Evolutionary conservation across 148 eudicot genomes (phyloP).

Genomic region (Chenopodium album): DNA sequence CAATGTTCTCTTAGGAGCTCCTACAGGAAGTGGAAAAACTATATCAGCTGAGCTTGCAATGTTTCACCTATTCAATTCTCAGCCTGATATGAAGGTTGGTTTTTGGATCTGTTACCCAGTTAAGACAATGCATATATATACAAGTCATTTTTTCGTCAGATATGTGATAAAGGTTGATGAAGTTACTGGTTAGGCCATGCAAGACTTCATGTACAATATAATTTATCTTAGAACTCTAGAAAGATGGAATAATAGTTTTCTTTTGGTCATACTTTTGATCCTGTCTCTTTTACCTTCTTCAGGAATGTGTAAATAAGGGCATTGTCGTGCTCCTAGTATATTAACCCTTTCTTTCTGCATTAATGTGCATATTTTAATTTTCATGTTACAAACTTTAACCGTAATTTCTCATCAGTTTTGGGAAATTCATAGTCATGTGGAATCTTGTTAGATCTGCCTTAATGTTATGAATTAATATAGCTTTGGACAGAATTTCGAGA

Average conservation of each 20-base stretch:
- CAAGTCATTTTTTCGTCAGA: neutral
- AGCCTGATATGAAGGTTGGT: slow-evolving; percentile 92
- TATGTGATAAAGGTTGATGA: neutral
- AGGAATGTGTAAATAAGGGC: neutral
- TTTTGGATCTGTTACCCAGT: neutral
- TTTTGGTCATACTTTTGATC: neutral
- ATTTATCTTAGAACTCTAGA: neutral
- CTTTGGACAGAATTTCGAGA: no score
- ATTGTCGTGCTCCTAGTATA: neutral
- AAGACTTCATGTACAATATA: neutral
- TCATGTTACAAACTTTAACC: neutral
- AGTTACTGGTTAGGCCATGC: neutral
- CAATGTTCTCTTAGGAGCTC: slow-evolving; percentile 95
- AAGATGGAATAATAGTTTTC: neutral
- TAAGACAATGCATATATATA: neutral
- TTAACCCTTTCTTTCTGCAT: neutral
- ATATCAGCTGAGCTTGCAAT: slow-evolving; percentile 99
- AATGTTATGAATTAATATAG: no score
- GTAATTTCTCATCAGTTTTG: neutral
- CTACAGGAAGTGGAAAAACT: slow-evolving; percentile 99
- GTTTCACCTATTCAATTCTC: slow-evolving; percentile 85
- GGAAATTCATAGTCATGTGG: neutral
- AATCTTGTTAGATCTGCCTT: neutral
- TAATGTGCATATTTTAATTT: no score
- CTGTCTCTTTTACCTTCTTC: neutral